Conservation (phyloP, 2,329 filamentous ascomycete genomes). For the Penicillium aurantiogriseum region DNA sequence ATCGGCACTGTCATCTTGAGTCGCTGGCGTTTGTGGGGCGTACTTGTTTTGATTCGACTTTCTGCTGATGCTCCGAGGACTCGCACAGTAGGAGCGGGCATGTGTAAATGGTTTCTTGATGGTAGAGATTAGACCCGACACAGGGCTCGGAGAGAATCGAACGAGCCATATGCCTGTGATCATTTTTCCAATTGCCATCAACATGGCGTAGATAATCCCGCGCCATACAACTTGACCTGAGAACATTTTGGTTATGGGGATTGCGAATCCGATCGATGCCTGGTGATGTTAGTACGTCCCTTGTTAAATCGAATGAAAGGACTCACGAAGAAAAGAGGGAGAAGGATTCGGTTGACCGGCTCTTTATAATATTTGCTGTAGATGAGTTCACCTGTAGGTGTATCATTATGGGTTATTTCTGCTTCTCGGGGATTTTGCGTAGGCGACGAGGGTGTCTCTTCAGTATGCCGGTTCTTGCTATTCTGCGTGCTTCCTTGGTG, state of each 20-base stretch:
- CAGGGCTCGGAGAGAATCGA: conserved; percentile 29
- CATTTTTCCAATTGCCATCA: conserved; percentile 67
- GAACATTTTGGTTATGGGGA: conserved; percentile 72
- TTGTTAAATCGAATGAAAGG: background rate
- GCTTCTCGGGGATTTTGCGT: background rate
- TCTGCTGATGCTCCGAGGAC: background rate
- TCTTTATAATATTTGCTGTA: conserved; percentile 51
- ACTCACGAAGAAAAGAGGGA: conserved; percentile 71
- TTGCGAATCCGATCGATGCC: conserved; percentile 70
- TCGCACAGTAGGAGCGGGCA: conserved; percentile 8
- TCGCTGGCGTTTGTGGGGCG: background rate
- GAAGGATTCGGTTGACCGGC: conserved; percentile 55
- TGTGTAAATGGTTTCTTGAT: conserved; percentile 7
- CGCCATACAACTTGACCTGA: conserved; percentile 64
- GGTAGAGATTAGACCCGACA: conserved; percentile 9
- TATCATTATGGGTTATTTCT: background rate
- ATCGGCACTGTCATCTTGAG: background rate
- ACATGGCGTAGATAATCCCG: conserved; percentile 66
- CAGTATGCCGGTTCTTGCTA: background rate
- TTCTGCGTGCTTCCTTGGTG: background rate
- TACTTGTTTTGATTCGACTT: background rate
- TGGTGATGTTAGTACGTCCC: conserved; percentile 10
- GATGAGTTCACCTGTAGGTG: conserved; percentile 29
- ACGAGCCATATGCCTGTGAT: conserved; percentile 61
- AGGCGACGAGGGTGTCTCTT: background rate